Evolutionary conservation across 2,329 filamentous ascomycete species (phyloP).

Genomic region (Hypoxylon sp.): DNA sequence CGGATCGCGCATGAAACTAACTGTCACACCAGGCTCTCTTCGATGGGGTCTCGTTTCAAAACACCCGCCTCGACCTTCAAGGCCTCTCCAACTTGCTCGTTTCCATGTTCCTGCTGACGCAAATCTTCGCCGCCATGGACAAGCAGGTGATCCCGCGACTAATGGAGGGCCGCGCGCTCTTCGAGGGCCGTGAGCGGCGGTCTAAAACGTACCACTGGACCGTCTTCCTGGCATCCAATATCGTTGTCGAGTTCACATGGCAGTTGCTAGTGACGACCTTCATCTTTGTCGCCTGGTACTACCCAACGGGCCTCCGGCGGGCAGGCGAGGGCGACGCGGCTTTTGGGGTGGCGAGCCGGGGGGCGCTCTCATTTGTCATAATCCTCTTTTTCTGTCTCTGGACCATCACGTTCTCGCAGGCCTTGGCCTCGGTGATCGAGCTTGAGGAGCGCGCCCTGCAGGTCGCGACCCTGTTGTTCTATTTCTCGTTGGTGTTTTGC

Average conservation of each 20-base stretch:
- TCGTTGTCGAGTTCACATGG: slow-evolving; percentile 79
- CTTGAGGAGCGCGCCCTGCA: slow-evolving; percentile 17
- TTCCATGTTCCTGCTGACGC: slow-evolving; percentile 32
- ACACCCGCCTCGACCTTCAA: slow-evolving; percentile 80
- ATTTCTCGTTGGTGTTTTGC: background rate
- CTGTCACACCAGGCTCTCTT: slow-evolving; percentile 68
- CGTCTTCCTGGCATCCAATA: slow-evolving; percentile 84
- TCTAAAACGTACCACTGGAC: slow-evolving; percentile 87
- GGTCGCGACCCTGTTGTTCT: slow-evolving; percentile 22
- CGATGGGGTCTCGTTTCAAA: slow-evolving; percentile 84
- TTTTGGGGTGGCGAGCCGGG: background rate
- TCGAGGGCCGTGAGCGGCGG: slow-evolving; percentile 85
- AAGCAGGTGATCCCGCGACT: slow-evolving; percentile 88
- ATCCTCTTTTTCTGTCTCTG: background rate
- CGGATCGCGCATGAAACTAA: background rate
- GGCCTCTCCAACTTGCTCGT: slow-evolving; percentile 77
- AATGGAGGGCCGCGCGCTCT: slow-evolving; percentile 81
- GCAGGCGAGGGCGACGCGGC: slow-evolving; percentile 6
- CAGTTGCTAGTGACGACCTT: slow-evolving; percentile 2
- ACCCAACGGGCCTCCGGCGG: slow-evolving; percentile 24
- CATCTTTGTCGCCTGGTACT: slow-evolving; percentile 30
- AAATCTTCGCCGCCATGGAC: slow-evolving; percentile 84
- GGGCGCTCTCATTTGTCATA: background rate
- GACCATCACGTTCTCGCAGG: slow-evolving; percentile 28
- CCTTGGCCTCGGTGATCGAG: slow-evolving; percentile 8